Conservation (phyloP, 2,329 filamentous ascomycete genomes). For the Exserohilum turcica region DNA sequence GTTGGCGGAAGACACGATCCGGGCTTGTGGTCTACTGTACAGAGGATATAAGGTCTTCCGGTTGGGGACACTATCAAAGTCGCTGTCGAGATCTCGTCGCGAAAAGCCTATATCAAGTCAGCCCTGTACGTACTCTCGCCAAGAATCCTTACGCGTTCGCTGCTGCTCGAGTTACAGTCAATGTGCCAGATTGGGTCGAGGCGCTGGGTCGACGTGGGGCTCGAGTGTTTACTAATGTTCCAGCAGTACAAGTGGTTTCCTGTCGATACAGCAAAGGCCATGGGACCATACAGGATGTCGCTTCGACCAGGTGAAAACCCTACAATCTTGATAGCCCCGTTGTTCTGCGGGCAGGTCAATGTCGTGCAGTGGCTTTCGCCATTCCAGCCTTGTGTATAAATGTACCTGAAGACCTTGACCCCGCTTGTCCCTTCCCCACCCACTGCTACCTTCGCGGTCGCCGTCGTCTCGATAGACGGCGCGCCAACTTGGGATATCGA, state of each 20-base stretch:
- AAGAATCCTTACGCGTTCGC: constrained; percentile 16
- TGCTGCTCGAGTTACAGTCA: constrained; percentile 13
- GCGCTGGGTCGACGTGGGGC: background rate
- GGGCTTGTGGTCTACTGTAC: constrained; percentile 23
- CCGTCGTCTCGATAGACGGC: constrained; percentile 2
- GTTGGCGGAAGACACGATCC: constrained; percentile 21
- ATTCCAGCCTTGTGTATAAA: constrained; percentile 18
- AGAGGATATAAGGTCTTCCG: constrained; percentile 22
- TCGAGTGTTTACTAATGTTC: constrained; percentile 7
- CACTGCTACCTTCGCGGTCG: constrained; percentile 24
- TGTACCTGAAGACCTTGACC: constrained; percentile 25
- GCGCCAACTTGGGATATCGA: constrained; percentile 18
- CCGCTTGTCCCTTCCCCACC: constrained; percentile 28
- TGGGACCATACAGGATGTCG: constrained; percentile 6
- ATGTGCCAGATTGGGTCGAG: constrained; percentile 14
- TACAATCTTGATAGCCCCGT: constrained; percentile 19
- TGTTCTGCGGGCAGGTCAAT: constrained; percentile 21
- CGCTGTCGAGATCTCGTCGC: constrained; percentile 23
- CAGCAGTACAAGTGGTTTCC: constrained; percentile 26
- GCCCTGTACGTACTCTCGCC: background rate
- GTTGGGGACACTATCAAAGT: constrained; percentile 20
- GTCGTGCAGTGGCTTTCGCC: constrained; percentile 7
- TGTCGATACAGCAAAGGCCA: constrained; percentile 24
- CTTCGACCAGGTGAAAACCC: constrained; percentile 20
- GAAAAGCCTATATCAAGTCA: constrained; percentile 18